Conservation (phyloP, 768 basidiomycete genomes). For the Trametes maxima region DNA sequence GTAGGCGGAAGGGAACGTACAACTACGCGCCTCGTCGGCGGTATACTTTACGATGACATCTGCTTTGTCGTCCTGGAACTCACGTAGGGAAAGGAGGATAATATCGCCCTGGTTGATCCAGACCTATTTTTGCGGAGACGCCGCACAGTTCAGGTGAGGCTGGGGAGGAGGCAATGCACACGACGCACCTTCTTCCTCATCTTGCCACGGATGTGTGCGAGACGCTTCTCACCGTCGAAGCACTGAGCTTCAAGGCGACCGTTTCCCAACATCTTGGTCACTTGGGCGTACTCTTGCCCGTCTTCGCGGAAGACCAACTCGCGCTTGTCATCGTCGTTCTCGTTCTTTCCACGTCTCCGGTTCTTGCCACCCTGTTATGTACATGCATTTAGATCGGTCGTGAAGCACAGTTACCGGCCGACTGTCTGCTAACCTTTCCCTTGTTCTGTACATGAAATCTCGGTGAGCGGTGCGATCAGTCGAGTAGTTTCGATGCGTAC, state of each 20-base stretch:
- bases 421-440: slow-evolving; percentile 59
- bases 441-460: slow-evolving; percentile 54
- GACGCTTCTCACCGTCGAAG: slow-evolving; percentile 97
- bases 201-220: slow-evolving; percentile 98
- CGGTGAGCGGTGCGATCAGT: slow-evolving; percentile 22
- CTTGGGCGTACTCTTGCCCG: slow-evolving; percentile 98
- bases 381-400: slow-evolving; percentile 2
- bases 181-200: slow-evolving; percentile 94
- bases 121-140: slow-evolving; percentile 55
- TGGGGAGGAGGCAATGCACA: background rate
- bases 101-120: slow-evolving; percentile 99
- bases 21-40: slow-evolving; percentile 87
- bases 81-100: slow-evolving; percentile 89
- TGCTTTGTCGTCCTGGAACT: slow-evolving; percentile 99
- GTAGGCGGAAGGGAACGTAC: slow-evolving; percentile 41
- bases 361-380: slow-evolving; percentile 91
- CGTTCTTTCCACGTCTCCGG: slow-evolving; percentile 99
- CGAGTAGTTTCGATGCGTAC: slow-evolving; percentile 32
- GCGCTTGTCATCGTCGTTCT: slow-evolving; percentile 98
- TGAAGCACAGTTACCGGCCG: background rate
- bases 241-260: slow-evolving; percentile 95
- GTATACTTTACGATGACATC: slow-evolving; percentile 99
- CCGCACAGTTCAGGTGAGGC: background rate
- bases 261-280: slow-evolving; percentile 98
- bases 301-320: slow-evolving; percentile 99